phyloP scores from a whole-genome alignment of 768 basidiomycete species.

The Tulasnella sp. region DNA sequence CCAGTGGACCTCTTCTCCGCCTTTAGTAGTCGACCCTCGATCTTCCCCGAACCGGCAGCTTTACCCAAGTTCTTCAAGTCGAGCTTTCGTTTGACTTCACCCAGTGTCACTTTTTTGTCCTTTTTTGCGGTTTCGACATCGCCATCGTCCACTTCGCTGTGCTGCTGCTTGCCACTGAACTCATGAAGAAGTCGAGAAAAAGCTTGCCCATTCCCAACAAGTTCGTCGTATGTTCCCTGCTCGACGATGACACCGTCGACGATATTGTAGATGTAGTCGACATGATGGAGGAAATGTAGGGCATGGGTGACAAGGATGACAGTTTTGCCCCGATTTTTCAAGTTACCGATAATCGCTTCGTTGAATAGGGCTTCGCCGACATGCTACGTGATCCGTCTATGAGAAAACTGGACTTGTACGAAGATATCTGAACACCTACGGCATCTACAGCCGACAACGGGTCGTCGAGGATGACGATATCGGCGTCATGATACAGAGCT shows the following conservation, averaged over 20 bases:
- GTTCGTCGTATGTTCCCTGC: conserved; percentile 46
- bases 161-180: conserved; percentile 45
- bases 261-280: conserved; percentile 46
- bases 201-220: conserved; percentile 38
- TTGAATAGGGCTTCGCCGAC: conserved; percentile 63
- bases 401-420: conserved; percentile 24
- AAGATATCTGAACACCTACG: background rate
- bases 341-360: conserved; percentile 49
- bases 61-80: conserved; percentile 28
- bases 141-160: conserved; percentile 30
- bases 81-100: conserved; percentile 37
- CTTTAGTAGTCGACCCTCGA: conserved; percentile 58
- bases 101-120: conserved; percentile 26
- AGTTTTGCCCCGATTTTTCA: conserved; percentile 42
- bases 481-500: conserved; percentile 57
- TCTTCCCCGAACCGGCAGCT: conserved; percentile 50
- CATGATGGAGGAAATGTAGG: conserved; percentile 45
- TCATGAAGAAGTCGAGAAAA: conserved; percentile 53
- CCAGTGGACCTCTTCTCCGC: conserved; percentile 61
- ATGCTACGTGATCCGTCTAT: conserved; percentile 35
- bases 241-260: conserved; percentile 41
- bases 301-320: conserved; percentile 51
- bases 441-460: conserved; percentile 49
- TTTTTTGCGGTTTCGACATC: conserved; percentile 20
- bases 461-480: conserved; percentile 55